Evolutionary conservation across 768 basidiomycete species (phyloP).

Genomic region (Scleroderma bovista): DNA sequence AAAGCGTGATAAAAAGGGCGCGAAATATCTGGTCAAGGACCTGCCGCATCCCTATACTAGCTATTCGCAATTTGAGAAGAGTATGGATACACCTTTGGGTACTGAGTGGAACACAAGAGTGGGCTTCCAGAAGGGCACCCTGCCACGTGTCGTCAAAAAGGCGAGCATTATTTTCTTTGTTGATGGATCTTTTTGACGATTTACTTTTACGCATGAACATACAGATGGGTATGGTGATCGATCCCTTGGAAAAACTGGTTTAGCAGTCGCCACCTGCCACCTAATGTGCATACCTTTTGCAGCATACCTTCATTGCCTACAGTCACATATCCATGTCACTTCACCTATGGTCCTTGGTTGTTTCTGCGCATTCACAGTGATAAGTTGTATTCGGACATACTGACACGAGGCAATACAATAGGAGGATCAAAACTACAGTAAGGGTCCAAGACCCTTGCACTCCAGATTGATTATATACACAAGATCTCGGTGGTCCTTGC

Average conservation of each 20-base stretch:
- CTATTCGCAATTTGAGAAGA: conserved; percentile 86
- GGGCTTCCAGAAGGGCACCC: conserved; percentile 75
- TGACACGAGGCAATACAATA: too few relatives aligned
- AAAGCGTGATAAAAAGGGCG: conserved; percentile 89
- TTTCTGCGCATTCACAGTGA: too few relatives aligned
- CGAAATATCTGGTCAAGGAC: conserved; percentile 86
- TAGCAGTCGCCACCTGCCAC: conserved; percentile 8
- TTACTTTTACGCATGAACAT: conserved; percentile 2
- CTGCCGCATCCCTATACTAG: conserved; percentile 94
- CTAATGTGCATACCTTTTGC: background rate
- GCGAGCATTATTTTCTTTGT: conserved; percentile 27
- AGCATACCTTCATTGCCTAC: too few relatives aligned
- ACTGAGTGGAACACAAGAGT: conserved; percentile 91
- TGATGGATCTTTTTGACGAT: conserved; percentile 5
- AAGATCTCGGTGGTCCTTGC: background rate
- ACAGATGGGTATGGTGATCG: conserved; percentile 67
- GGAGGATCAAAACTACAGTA: too few relatives aligned
- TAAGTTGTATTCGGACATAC: too few relatives aligned
- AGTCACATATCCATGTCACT: too few relatives aligned
- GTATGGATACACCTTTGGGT: conserved; percentile 77
- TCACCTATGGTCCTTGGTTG: background rate
- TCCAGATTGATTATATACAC: background rate
- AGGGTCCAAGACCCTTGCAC: too few relatives aligned
- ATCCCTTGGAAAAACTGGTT: conserved; percentile 55
- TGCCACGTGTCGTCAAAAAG: conserved; percentile 87